Base-by-base conservation (phyloP, 208 protist genomes). In the Trypanosomatidae sp. region DNA sequence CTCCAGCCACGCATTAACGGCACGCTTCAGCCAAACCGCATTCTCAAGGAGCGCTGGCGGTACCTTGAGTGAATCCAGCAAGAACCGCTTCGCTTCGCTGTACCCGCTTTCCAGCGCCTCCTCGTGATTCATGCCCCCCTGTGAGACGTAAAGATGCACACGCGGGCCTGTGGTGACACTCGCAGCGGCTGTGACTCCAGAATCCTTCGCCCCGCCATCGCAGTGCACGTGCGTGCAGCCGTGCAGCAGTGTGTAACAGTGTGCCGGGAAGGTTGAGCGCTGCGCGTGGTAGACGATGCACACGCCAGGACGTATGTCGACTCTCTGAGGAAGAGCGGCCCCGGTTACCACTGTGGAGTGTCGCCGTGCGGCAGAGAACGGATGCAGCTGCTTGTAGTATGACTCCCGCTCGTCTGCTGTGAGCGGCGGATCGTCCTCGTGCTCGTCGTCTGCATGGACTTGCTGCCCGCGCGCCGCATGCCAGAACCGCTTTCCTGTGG, bases 221-320 rank as follows among this genome's bases (percentile, higher is more conserved):
- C 68, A 56, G 28, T 50, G 65, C 28, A 80, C 47, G 30, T 66
- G 76, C 1, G 66, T 76, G 71, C 76, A 80, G 0, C 70, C 76
- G 1, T 33, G 0, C 36, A 66, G 76, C 8, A 80, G 70, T 5
- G 76, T 58, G 66, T 73, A 76, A 62, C 73, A 80, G 41, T 80
- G 69, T 30, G 70, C 69, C 8, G 76, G 76, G 30, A 73, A 80
- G 1, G 76, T 71, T 1, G 49, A 33, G 7, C 65, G 76, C 17
- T 76, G 41, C 3, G 69, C 69, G 58, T 80, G 76, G 59, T 76
- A 76, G 55, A 80, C 55, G 12, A 80, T 59, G n/a, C 69, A 80
- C 25, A 76, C 76, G 39, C 76, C 76, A 8, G 6, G 53, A 4
- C 76, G 76, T 6, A 80, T 44, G 30, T 69, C 66, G 19, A 80